Base-by-base conservation (phyloP, 2,329 filamentous ascomycete genomes). In the Penicillium freii region DNA sequence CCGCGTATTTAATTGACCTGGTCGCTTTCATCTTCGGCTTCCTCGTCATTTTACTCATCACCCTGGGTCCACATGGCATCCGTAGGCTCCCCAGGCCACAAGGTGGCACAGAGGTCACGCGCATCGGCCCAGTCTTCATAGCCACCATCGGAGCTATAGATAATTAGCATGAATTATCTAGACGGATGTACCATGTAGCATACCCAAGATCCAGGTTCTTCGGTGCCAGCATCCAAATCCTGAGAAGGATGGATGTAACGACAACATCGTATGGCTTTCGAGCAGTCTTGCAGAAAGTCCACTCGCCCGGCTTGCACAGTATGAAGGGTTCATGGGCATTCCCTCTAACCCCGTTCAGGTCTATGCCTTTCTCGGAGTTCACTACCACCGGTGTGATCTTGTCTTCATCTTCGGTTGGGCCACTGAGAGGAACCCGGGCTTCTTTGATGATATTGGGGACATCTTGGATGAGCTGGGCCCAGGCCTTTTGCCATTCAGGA, bases 241-340 rank as follows among this genome's bases (percentile, higher is more conserved):
- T 47, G 5, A 68, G 54, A 15, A 67, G 33, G 21, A 68, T 56
- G 21, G 57, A 61, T 3, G 56, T 44, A 15, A 65, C 61, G 4
- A 64, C 65, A 23, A 34, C n/a, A 49, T 67, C 62, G 17, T 67
- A 67, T 11, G 62, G 59, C 47, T 50, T 62, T 2, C 13, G 27
- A 1, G 15, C 52, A 1, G 66, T 68, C 29, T 65, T 67, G 42
- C 57, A 56, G 34, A 55, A 63, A 11, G 8, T 31, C 25, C 34
- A 51, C 0, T 11, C 2, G 0, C 36, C 39, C 1, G 33, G 17
- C 15, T 48, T 39, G 23, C 44, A 17, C n/a, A 64, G 44, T 3
- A 45, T 34, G 17, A 65, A 56, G 3, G 25, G 27, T 34, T 64
- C 62, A 25, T 60, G 40, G 0, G 34, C 44, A 10, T 57, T 23